phyloP scores from a whole-genome alignment of 2,329 filamentous ascomycete species.

The Cladosporium sp. region DNA sequence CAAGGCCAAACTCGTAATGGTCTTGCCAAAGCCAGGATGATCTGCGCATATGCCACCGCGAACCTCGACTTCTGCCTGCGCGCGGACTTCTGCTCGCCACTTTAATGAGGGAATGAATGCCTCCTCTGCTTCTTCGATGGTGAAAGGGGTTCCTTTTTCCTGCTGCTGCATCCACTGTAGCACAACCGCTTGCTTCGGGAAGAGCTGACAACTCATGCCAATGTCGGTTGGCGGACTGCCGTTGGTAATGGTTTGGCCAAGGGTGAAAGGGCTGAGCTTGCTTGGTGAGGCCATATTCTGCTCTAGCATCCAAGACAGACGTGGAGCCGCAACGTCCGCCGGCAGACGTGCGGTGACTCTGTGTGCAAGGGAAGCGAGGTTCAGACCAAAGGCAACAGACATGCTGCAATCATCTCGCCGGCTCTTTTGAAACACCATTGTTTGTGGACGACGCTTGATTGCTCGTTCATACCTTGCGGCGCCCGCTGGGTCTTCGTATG shows the following conservation, averaged over 20 bases:
- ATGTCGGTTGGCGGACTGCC: neutral
- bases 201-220: slow-evolving; percentile 31
- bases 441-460: slow-evolving; percentile 46
- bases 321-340: neutral
- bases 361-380: slow-evolving; percentile 28
- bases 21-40: slow-evolving; percentile 65
- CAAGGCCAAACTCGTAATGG: slow-evolving; percentile 55
- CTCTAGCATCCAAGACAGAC: slow-evolving; percentile 1
- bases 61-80: slow-evolving; percentile 38
- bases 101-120: slow-evolving; percentile 38
- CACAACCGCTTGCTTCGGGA: slow-evolving; percentile 51
- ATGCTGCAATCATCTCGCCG: neutral
- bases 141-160: slow-evolving; percentile 43
- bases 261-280: neutral
- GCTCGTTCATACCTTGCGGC: slow-evolving; percentile 49
- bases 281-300: neutral
- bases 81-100: slow-evolving; percentile 56
- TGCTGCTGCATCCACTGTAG: slow-evolving; percentile 55
- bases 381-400: slow-evolving; percentile 26
- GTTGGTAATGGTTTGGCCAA: neutral
- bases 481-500: slow-evolving; percentile 49
- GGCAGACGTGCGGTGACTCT: slow-evolving; percentile 23
- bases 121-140: slow-evolving; percentile 56
- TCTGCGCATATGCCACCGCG: slow-evolving; percentile 61
- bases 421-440: slow-evolving; percentile 18